Evolutionary conservation across 441 rosid genomes (phyloP).

Genomic region (Eutrema salsugineum): DNA sequence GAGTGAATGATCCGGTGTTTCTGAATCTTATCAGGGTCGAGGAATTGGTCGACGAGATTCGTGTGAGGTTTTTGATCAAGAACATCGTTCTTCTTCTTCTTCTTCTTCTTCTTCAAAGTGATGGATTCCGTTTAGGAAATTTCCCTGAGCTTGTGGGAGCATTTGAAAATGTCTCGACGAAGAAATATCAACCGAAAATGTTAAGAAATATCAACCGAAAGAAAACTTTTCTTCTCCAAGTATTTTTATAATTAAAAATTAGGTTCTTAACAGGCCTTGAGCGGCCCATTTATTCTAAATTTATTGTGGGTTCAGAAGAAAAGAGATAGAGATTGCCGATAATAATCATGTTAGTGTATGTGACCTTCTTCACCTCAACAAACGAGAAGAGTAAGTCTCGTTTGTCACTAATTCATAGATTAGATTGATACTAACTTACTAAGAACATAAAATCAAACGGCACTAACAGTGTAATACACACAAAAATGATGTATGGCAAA

Average conservation of each 20-base stretch:
- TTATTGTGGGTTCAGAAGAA: background rate
- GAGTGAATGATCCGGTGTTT: conserved; percentile 21
- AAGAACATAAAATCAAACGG: background rate
- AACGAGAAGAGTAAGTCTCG: too few relatives aligned
- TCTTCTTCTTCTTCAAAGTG: background rate
- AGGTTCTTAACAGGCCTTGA: background rate
- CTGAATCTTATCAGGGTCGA: background rate
- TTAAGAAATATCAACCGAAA: background rate
- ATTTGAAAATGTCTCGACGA: conserved; percentile 7
- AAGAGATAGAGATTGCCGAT: background rate
- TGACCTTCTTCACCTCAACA: too few relatives aligned
- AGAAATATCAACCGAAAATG: background rate
- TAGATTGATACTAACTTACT: too few relatives aligned
- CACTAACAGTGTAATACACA: too few relatives aligned
- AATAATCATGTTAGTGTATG: background rate
- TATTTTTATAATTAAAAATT: background rate
- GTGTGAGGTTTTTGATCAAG: conserved; percentile 35
- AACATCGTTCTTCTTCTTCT: conserved; percentile 29
- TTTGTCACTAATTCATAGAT: background rate
- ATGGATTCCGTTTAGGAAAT: background rate
- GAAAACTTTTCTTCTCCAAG: background rate
- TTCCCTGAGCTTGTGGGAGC: background rate
- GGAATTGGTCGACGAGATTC: conserved; percentile 19
- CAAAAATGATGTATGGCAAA: too few relatives aligned
- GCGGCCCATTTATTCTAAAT: background rate